Base-by-base conservation (phyloP, 192 early-diverging fungal species). In the Rhizophagus clarus region DNA sequence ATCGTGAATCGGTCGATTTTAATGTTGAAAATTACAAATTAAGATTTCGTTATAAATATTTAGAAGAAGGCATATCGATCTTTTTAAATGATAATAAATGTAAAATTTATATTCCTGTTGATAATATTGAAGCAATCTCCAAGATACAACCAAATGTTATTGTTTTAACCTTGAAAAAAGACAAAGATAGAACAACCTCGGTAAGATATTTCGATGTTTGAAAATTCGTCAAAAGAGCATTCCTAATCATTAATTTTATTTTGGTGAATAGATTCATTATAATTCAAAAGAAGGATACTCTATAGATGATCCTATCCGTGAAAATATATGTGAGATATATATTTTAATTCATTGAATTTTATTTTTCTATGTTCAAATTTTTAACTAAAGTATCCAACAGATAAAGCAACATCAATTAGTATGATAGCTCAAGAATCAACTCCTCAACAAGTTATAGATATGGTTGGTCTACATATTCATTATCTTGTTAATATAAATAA, bases 41-140 rank as follows among this genome's bases (percentile, higher is more conserved):
- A 17, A 69, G 32, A 69, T 69, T 69, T 69, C 67, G 67, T 22
- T 69, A 69, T 37, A 69, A 69, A 34, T 69, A 69, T 69, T 32
- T 69, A 20, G 67, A 69, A 37, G 67, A 37, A 22, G 67, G 67
- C 3, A 69, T 69, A 34, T 69, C 67, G 7, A 69, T 69, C 22
- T 69, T 69, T 69, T 22, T 69, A 69, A 69, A 69, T 34, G 67
- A 69, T 34, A 69, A 69, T 69, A 69, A 9, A 69, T 29, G 29
- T 34, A 69, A 69, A 22, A 69, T 69, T 34, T 69, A 69, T 37
- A 69, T 69, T 69, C 67, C 67, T 20, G 20, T 69, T 37, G 67
- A 69, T 22, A 32, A 29, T 69, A 34, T 69, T 29, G 67, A 69
- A 69, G 67, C 28, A 20, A 69, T 69, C 20, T 69, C 67, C 20